Percentiles rank a stretch among this genome's conserved stretches.
Conservation (phyloP, 140 eudicot genomes). For the Cichorium intybus region DNA sequence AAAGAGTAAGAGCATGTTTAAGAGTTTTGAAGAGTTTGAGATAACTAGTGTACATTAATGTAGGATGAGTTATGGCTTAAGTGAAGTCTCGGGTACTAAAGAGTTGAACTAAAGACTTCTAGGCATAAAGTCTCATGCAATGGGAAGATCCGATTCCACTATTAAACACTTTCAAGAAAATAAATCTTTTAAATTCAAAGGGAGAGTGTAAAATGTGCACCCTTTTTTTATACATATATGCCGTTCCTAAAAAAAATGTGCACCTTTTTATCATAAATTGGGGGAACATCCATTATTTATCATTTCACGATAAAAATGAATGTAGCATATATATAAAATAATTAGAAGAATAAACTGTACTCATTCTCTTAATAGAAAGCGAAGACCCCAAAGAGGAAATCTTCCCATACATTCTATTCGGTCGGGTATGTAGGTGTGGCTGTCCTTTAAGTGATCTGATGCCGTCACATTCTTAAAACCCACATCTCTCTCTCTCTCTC, state of each 20-base stretch:
- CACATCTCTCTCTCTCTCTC: constrained; percentile 29
- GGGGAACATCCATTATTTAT: constrained; percentile 7
- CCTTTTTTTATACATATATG: neutral
- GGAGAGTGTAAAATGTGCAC: neutral
- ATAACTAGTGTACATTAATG: too few species aligned
- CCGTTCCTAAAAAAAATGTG: too few species aligned
- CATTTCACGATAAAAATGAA: neutral
- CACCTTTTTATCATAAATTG: neutral
- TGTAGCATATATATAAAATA: neutral
- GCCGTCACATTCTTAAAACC: constrained; percentile 40
- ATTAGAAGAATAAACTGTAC: neutral
- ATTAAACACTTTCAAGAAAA: too few species aligned
- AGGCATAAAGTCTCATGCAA: too few species aligned
- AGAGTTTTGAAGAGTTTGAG: too few species aligned
- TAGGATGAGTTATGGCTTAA: too few species aligned
- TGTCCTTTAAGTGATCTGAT: constrained; percentile 35
- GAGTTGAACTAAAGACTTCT: too few species aligned
- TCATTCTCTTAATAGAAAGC: constrained; percentile 16
- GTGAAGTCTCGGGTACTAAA: too few species aligned
- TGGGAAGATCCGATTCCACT: too few species aligned
- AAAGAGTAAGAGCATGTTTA: too few species aligned
- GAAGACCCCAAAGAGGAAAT: constrained; percentile 25
- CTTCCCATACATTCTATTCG: constrained; percentile 31
- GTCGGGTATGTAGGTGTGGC: constrained; percentile 26
- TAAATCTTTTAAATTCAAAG: too few species aligned